Percentiles rank a stretch among this genome's conserved stretches.
These are phyloP conservation scores for Scutellaria barbata DNA, from an alignment of 257 asterid species.

Conservation along the genomic window DNA sequence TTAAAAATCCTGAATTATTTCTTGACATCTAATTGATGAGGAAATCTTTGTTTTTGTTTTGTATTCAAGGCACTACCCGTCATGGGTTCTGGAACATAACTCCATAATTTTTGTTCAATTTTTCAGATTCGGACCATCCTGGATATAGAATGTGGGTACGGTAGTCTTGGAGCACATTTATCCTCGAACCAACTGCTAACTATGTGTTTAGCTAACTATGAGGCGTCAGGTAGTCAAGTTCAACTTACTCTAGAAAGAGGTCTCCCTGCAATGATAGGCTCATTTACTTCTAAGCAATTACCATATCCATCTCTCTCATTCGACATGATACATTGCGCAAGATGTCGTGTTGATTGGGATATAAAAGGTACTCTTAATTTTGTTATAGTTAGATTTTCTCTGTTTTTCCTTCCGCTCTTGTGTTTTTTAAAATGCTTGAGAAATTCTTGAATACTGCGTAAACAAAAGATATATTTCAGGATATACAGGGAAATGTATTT, in stretches of 20 bases:
- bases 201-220: conserved; percentile 91
- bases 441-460: neutral
- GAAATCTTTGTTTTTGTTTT: conserved; percentile 12
- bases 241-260: conserved; percentile 98
- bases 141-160: conserved; percentile 98
- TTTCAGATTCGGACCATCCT: conserved; percentile 82
- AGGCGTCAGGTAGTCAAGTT: conserved; percentile 98
- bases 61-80: neutral
- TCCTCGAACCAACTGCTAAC: conserved; percentile 76
- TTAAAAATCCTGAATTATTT: neutral
- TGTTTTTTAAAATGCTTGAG: neutral
- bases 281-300: conserved; percentile 85
- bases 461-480: neutral
- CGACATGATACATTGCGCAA: conserved; percentile 97
- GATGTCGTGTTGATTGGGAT: conserved; percentile 93
- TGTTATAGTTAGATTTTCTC: neutral
- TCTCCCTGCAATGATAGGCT: conserved; percentile 96
- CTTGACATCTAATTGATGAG: conserved; percentile 20
- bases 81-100: conserved; percentile 6
- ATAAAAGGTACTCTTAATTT: conserved; percentile 65
- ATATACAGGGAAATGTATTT: neutral
- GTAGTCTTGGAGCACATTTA: conserved; percentile 96
- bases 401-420: conserved; percentile 13
- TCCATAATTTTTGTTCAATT: conserved; percentile 28
- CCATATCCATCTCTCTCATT: conserved; percentile 95